A percentile compares a stretch with the other conserved stretches of the same genome.
phyloP scores from a whole-genome alignment of 768 basidiomycete species.

The Phaeotremella skinneri region DNA sequence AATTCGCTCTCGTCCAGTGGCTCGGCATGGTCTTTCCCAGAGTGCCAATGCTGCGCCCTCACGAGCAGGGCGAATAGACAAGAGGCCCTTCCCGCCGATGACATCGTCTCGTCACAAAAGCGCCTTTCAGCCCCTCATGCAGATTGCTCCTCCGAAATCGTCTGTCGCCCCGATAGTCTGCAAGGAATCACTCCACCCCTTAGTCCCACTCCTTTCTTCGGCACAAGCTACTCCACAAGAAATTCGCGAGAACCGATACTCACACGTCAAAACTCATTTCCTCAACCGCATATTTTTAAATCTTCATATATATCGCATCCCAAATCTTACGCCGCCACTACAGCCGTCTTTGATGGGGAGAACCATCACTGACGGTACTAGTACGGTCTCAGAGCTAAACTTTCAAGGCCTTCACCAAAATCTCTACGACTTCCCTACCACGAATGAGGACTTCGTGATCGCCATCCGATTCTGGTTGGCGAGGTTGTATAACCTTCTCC shows the following conservation, averaged over 20 bases:
- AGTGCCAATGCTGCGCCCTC: too few relatives aligned
- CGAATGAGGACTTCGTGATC: slow-evolving; percentile 11
- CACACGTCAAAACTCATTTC: slow-evolving; percentile 12
- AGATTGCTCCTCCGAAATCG: neutral
- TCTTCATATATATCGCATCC: slow-evolving; percentile 8
- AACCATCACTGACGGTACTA: neutral
- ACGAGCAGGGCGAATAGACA: too few relatives aligned
- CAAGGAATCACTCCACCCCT: neutral
- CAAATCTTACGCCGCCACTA: neutral
- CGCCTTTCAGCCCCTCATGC: neutral
- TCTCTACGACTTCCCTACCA: slow-evolving; percentile 4
- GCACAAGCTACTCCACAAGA: too few relatives aligned
- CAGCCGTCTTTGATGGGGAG: neutral
- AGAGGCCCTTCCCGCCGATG: too few relatives aligned
- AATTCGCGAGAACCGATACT: neutral
- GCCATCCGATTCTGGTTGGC: slow-evolving; percentile 32
- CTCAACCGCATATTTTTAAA: slow-evolving; percentile 11
- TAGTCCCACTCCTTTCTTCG: neutral
- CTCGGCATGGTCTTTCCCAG: too few relatives aligned
- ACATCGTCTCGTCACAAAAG: neutral
- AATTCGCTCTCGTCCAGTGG: too few relatives aligned
- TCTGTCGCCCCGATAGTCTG: neutral
- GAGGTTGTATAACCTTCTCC: slow-evolving; percentile 21
- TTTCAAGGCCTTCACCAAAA: slow-evolving; percentile 20
- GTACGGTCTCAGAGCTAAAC: slow-evolving; percentile 5